Evolutionary conservation across 1,284 basidiomycete species (phyloP).

Genomic region (Coriolopsis trogii): DNA sequence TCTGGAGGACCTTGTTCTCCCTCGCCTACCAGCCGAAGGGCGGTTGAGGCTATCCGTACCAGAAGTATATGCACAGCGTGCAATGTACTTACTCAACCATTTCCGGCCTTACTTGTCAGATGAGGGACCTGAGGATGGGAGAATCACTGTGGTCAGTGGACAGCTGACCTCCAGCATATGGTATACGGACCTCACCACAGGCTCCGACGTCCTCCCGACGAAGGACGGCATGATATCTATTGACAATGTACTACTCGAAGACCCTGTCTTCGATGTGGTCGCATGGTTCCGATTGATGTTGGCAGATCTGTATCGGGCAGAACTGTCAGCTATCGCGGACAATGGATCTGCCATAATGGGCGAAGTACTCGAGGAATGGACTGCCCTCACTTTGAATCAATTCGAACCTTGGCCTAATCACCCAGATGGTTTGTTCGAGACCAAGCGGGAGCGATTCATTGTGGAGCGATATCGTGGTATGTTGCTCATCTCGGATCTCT

Average conservation of each 20-base stretch:
- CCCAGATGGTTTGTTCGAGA: neutral
- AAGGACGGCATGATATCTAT: neutral
- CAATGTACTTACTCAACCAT: neutral
- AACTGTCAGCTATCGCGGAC: neutral
- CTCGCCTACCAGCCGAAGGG: neutral
- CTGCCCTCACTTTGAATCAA: neutral
- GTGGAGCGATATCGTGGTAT: neutral
- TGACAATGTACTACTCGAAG: neutral
- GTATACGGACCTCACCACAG: neutral
- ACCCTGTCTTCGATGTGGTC: neutral
- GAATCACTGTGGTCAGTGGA: neutral
- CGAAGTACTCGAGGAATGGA: neutral
- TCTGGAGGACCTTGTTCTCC: neutral
- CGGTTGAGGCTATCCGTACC: neutral
- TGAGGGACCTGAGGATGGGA: neutral
- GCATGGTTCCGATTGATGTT: neutral
- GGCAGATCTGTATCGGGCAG: neutral
- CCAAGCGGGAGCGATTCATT: neutral
- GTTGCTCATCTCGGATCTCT: neutral
- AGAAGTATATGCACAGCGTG: neutral
- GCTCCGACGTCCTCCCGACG: neutral
- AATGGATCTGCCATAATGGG: neutral
- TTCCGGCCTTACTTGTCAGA: constrained; percentile 4
- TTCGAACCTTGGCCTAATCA: neutral
- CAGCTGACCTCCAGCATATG: neutral